phyloP scores from a whole-genome alignment of 2,329 filamentous ascomycete species.

The Fusarium sp. region DNA sequence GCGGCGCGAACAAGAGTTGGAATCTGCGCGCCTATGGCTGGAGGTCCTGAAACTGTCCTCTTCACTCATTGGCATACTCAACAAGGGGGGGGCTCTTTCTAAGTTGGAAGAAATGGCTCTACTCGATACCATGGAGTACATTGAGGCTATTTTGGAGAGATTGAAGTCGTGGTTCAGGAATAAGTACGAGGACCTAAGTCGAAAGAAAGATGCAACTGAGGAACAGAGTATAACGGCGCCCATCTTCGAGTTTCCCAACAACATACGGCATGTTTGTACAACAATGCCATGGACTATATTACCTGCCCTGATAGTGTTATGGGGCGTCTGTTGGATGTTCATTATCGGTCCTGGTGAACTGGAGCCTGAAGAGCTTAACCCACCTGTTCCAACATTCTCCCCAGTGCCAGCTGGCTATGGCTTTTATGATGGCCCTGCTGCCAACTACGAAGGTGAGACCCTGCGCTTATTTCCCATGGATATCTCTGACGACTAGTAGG shows the following conservation, averaged over 20 bases:
- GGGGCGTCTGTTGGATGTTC: slow-evolving; percentile 1
- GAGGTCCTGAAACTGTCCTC: too few species aligned
- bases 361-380: background rate
- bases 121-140: too few species aligned
- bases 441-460: background rate
- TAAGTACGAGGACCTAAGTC: background rate
- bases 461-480: rapidly evolving
- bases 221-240: too few species aligned
- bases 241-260: background rate
- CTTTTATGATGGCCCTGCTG: rapidly evolving
- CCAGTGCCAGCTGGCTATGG: background rate
- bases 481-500: background rate
- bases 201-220: background rate
- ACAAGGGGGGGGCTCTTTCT: too few species aligned
- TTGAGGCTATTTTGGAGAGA: background rate
- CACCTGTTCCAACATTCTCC: background rate
- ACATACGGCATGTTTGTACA: background rate
- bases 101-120: too few species aligned
- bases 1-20: too few species aligned
- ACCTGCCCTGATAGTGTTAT: background rate
- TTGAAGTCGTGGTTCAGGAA: background rate
- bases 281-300: background rate
- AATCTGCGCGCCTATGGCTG: too few species aligned
- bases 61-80: too few species aligned
- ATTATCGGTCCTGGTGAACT: background rate